phyloP scores from a whole-genome alignment of 2,329 filamentous ascomycete genomes.

The Cercospora berteroae region DNA sequence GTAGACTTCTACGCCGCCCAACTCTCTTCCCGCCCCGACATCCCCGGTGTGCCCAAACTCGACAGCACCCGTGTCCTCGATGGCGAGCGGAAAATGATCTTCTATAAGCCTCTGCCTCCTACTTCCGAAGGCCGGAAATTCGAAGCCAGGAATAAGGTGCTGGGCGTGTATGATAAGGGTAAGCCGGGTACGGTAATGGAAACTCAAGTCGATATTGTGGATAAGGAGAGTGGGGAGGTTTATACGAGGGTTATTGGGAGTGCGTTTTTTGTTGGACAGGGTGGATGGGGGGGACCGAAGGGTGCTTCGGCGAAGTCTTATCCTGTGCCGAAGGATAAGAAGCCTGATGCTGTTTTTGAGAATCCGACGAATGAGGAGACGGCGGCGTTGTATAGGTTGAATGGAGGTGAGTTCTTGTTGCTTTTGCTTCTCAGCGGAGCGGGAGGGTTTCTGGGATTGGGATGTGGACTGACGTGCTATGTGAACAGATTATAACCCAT shows the following conservation, averaged over 20 bases:
- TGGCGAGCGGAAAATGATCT: slow-evolving; percentile 70
- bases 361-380: slow-evolving; percentile 71
- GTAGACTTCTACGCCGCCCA: slow-evolving; percentile 74
- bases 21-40: slow-evolving; percentile 45
- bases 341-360: slow-evolving; percentile 67
- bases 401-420: slow-evolving; percentile 51
- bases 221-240: slow-evolving; percentile 65
- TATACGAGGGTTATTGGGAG: slow-evolving; percentile 69
- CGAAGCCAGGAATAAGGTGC: slow-evolving; percentile 71
- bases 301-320: slow-evolving; percentile 74
- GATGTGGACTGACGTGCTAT: background rate
- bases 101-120: slow-evolving; percentile 72
- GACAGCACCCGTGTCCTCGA: slow-evolving; percentile 74
- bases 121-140: slow-evolving; percentile 70
- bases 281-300: slow-evolving; percentile 86
- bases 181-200: slow-evolving; percentile 73
- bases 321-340: slow-evolving; percentile 69
- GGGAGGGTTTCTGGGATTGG: background rate
- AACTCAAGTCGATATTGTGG: slow-evolving; percentile 73
- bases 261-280: slow-evolving; percentile 77
- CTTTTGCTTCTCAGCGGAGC: background rate
- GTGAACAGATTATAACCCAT: slow-evolving; percentile 75
- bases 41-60: slow-evolving; percentile 74
- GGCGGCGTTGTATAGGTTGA: slow-evolving; percentile 74
- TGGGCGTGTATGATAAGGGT: slow-evolving; percentile 89